Evolutionary conservation across 2,329 filamentous ascomycete genomes (phyloP).

Genomic region (Chaetomium sp.): DNA sequence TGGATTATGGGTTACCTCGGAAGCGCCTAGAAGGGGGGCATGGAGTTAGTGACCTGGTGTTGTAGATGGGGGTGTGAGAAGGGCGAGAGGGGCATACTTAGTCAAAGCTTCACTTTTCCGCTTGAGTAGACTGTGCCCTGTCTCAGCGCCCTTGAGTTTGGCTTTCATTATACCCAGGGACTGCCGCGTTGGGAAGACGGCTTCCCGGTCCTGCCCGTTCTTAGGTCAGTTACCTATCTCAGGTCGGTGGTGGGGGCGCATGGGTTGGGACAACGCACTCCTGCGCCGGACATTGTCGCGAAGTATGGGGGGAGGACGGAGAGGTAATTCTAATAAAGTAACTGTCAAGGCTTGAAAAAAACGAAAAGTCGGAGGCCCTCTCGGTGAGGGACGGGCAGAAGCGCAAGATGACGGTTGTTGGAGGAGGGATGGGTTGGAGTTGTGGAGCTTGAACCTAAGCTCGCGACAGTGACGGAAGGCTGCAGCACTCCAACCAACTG

Average conservation of each 20-base stretch:
- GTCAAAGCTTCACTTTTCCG: conserved; percentile 97
- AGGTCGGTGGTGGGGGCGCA: conserved; percentile 20
- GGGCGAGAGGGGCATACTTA: conserved; percentile 73
- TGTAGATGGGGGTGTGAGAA: background rate
- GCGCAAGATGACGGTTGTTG: conserved; percentile 1
- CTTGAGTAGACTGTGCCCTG: conserved; percentile 92
- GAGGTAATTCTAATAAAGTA: background rate
- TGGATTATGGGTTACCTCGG: conserved; percentile 63
- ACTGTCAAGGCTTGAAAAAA: background rate
- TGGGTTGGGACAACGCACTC: conserved; percentile 38
- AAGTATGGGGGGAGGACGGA: background rate
- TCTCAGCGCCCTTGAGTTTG: conserved; percentile 92
- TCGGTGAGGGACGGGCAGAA: background rate
- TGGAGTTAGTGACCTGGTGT: conserved; percentile 22
- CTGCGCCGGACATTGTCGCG: conserved; percentile 45
- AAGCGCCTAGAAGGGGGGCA: conserved; percentile 65
- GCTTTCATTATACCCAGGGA: conserved; percentile 96
- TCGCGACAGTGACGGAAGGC: conserved; percentile 19
- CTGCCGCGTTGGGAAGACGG: conserved; percentile 97
- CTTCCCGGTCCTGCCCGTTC: conserved; percentile 85
- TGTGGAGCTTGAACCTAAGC: conserved; percentile 32
- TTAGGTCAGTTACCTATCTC: conserved; percentile 21
- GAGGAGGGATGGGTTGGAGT: conserved; percentile 1
- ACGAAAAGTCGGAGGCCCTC: background rate
- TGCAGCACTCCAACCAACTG: conserved; percentile 19